These are phyloP conservation scores for Apiospora kogelbergensis DNA, from an alignment of 2,329 filamentous ascomycete species.

Conservation along the genomic window DNA sequence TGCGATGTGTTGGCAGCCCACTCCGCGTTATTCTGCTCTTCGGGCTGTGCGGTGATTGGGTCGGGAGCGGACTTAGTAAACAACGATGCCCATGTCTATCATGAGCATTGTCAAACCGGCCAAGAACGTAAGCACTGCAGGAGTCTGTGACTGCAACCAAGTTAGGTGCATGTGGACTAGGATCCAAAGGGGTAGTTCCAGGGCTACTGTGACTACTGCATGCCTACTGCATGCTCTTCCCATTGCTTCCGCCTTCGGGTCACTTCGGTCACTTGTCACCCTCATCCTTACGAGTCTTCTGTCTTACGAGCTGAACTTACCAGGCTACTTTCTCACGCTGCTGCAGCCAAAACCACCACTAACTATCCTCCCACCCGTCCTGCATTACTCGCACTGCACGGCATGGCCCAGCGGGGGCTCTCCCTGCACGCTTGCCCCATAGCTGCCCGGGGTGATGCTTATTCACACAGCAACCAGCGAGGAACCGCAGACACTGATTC, in stretches of 20 bases:
- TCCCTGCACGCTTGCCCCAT: conserved; percentile 3
- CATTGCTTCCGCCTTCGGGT: background rate
- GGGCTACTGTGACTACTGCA: conserved; percentile 1
- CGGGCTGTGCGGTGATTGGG: background rate
- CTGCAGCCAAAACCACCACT: background rate
- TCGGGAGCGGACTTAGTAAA: background rate
- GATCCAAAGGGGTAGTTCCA: background rate
- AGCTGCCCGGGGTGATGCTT: conserved; percentile 3
- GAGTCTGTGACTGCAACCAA: background rate
- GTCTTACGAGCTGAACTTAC: background rate
- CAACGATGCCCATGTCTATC: background rate
- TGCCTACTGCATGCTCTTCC: background rate
- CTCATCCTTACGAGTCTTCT: background rate
- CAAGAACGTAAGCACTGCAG: conserved; percentile 1
- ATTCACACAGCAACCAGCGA: conserved; percentile 8
- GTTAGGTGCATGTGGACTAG: background rate
- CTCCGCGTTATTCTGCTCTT: background rate
- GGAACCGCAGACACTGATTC: background rate
- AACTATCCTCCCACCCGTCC: background rate
- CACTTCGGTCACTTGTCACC: background rate
- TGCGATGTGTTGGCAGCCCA: background rate
- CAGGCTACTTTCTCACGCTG: background rate
- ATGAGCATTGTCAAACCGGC: conserved; percentile 1
- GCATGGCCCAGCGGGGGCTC: background rate
- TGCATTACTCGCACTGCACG: background rate